phyloP scores from a whole-genome alignment of 495 filamentous ascomycete species.

The Eremomyces bilateralis region DNA sequence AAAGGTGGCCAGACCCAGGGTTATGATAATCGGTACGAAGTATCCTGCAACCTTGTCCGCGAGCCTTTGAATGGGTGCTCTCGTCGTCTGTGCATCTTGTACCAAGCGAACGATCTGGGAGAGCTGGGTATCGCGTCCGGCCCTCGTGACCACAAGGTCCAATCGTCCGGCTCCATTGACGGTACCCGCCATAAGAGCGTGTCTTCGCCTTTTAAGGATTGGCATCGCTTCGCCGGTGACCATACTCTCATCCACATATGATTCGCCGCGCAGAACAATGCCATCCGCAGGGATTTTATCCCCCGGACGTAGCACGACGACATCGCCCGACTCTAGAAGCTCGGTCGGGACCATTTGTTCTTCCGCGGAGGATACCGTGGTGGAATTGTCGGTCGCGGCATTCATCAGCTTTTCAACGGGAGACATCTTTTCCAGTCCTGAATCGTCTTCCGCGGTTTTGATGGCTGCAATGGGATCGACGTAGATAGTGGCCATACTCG shows the following conservation, averaged over 20 bases:
- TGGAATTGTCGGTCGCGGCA: conserved; percentile 12
- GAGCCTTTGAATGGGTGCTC: conserved; percentile 86
- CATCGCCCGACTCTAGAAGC: conserved; percentile 81
- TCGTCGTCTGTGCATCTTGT: conserved; percentile 83
- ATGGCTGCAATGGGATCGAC: conserved; percentile 88
- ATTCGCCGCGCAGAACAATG: conserved; percentile 65
- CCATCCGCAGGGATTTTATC: conserved; percentile 96
- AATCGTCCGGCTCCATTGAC: conserved; percentile 83
- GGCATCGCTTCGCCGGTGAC: conserved; percentile 93
- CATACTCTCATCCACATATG: conserved; percentile 94
- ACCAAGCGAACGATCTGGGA: conserved; percentile 96
- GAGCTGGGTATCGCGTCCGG: conserved; percentile 85
- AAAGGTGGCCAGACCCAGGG: conserved; percentile 71
- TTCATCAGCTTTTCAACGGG: conserved; percentile 27
- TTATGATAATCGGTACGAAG: conserved; percentile 78
- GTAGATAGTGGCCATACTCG: conserved; percentile 94
- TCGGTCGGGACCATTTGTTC: conserved; percentile 80
- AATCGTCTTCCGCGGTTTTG: conserved; percentile 54
- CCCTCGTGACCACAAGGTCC: conserved; percentile 83
- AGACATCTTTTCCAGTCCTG: not conserved
- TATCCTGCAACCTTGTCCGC: conserved; percentile 83
- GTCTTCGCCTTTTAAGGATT: conserved; percentile 66
- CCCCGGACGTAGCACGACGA: conserved; percentile 79
- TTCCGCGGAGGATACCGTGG: conserved; percentile 37
- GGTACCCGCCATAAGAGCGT: conserved; percentile 74